Conservation (phyloP, 2,329 filamentous ascomycete genomes). For the Fusarium sulawesiense region DNA sequence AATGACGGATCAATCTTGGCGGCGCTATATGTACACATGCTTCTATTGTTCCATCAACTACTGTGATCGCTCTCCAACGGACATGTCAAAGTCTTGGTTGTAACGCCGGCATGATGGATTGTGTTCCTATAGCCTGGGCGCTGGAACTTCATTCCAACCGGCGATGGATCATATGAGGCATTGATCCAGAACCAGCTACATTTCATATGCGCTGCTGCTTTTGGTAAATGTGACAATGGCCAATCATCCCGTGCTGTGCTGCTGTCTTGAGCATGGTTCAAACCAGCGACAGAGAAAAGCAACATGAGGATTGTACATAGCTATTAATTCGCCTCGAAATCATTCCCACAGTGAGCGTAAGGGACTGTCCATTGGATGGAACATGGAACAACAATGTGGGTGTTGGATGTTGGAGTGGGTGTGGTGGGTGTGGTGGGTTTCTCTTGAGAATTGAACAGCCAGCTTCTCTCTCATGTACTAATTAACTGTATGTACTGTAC, state of each 20-base stretch:
- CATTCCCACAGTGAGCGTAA: constrained; percentile 29
- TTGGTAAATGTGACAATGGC: constrained; percentile 2
- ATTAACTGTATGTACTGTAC: not conserved
- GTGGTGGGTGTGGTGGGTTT: constrained; percentile 32
- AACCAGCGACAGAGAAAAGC: not conserved
- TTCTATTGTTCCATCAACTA: constrained; percentile 29
- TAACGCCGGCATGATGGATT: constrained; percentile 9
- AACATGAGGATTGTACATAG: not conserved
- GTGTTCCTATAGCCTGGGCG: constrained; percentile 33
- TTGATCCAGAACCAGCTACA: constrained; percentile 21
- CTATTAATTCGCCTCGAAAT: not conserved
- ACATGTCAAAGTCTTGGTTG: constrained; percentile 26
- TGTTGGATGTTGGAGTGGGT: constrained; percentile 28
- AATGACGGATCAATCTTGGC: constrained; percentile 23
- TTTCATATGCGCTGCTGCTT: constrained; percentile 4
- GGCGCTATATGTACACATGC: constrained; percentile 5
- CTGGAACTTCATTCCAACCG: constrained; percentile 39
- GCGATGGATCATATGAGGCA: constrained; percentile 16
- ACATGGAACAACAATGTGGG: constrained; percentile 20
- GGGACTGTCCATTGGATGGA: constrained; percentile 6
- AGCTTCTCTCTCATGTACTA: not conserved
- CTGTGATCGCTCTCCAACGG: not conserved
- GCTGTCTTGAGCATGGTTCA: not conserved
- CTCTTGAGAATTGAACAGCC: constrained; percentile 14
- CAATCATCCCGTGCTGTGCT: constrained; percentile 1